A percentile compares a stretch with the other conserved stretches of the same genome.
phyloP scores from a whole-genome alignment of 2,329 filamentous ascomycete genomes.

The Raffaelea ambrosiae region DNA sequence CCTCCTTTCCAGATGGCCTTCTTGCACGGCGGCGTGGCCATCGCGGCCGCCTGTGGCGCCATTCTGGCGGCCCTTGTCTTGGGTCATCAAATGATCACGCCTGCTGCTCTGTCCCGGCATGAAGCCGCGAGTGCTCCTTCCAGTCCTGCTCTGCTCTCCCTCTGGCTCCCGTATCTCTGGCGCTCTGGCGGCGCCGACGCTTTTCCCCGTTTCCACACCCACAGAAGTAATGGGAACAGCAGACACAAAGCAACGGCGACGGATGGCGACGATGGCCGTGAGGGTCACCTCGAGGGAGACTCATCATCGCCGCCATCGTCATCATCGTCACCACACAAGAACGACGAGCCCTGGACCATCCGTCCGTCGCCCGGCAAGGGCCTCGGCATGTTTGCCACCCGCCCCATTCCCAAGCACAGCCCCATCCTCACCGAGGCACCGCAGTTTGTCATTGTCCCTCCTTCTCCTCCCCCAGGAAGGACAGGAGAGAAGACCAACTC shows the following conservation, averaged over 20 bases:
- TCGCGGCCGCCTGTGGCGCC: background rate
- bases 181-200: no score
- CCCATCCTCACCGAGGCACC: slow-evolving; percentile 29
- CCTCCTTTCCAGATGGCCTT: background rate
- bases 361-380: slow-evolving; percentile 24
- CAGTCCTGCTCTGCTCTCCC: no score
- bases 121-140: no score
- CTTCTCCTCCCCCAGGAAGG: background rate
- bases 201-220: no score
- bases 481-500: slow-evolving; percentile 5
- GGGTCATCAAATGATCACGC: background rate
- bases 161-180: no score
- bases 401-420: slow-evolving; percentile 24
- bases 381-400: slow-evolving; percentile 29
- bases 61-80: background rate
- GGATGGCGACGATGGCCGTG: no score
- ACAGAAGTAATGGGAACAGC: no score
- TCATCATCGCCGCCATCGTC: no score
- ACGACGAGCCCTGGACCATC: background rate
- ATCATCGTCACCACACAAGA: no score
- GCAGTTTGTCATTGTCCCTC: slow-evolving; percentile 21
- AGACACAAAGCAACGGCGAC: no score
- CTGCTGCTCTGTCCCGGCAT: no score
- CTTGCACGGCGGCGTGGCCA: slow-evolving; percentile 1
- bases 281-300: no score